A percentile compares a stretch with the other conserved stretches of the same genome.
These are phyloP conservation scores for Fusarium sp. DNA, from an alignment of 2,329 filamentous ascomycete species.

Conservation along the genomic window DNA sequence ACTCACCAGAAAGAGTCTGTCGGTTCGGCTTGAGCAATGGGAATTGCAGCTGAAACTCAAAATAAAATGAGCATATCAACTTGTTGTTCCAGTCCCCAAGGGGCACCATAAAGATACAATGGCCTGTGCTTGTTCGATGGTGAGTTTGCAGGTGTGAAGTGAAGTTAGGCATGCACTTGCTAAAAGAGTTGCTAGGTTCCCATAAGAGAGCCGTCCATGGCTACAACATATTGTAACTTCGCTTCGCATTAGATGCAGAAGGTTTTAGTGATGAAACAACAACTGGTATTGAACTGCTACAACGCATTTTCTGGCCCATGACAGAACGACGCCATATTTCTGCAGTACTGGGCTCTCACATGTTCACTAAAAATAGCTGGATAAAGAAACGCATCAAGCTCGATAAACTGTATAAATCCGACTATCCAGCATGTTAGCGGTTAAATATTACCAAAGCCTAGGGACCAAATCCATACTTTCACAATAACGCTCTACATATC, in stretches of 20 bases:
- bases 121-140: neutral
- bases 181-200: neutral
- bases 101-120: neutral
- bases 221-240: neutral
- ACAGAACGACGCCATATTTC: too few relatives aligned
- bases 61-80: neutral
- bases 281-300: neutral
- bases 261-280: too few relatives aligned
- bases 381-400: neutral
- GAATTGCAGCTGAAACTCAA: rapidly evolving
- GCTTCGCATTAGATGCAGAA: too few relatives aligned
- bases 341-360: rapidly evolving
- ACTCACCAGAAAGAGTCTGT: neutral
- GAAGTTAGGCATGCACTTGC: neutral
- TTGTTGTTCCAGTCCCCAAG: neutral
- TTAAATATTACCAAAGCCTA: neutral
- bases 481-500: conserved; percentile 13
- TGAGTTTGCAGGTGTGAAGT: neutral
- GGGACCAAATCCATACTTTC: neutral
- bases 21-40: neutral
- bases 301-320: neutral
- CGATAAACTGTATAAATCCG: neutral
- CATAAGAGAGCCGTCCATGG: neutral
- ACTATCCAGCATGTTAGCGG: neutral
- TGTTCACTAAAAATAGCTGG: neutral